Conservation (phyloP, 2,329 filamentous ascomycete genomes). For the Niveomyces coronatus region DNA sequence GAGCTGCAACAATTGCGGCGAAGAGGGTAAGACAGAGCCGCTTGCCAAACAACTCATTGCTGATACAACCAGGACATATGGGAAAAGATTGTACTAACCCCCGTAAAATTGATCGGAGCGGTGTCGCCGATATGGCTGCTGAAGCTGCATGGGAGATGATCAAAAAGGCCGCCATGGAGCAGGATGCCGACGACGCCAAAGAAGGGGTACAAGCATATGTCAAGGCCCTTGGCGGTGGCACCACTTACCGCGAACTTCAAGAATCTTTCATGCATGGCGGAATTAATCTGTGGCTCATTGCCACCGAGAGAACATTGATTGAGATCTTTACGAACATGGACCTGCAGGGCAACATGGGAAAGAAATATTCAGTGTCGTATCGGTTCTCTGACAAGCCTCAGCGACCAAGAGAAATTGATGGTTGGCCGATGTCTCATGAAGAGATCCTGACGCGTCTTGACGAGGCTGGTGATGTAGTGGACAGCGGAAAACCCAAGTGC, state of each 20-base stretch:
- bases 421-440: slow-evolving; percentile 47
- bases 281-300: slow-evolving; percentile 51
- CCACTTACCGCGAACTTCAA: slow-evolving; percentile 53
- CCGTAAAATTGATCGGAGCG: slow-evolving; percentile 45
- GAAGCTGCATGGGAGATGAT: slow-evolving; percentile 52
- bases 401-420: slow-evolving; percentile 46
- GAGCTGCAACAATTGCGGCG: slow-evolving; percentile 50
- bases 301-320: slow-evolving; percentile 45
- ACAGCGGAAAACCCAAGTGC: slow-evolving; percentile 50
- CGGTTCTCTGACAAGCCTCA: slow-evolving; percentile 48
- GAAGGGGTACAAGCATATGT: slow-evolving; percentile 48
- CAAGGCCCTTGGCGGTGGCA: slow-evolving; percentile 43
- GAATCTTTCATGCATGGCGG: slow-evolving; percentile 42
- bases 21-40: slow-evolving; percentile 37
- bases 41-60: neutral
- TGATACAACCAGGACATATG: slow-evolving; percentile 38
- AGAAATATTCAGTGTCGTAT: slow-evolving; percentile 54
- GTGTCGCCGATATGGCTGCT: slow-evolving; percentile 35
- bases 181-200: slow-evolving; percentile 54
- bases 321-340: slow-evolving; percentile 60
- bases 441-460: slow-evolving; percentile 55
- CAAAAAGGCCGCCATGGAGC: slow-evolving; percentile 37
- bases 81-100: slow-evolving; percentile 46
- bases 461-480: slow-evolving; percentile 54
- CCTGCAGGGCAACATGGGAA: slow-evolving; percentile 55